These are phyloP conservation scores for Colletotrichum truncatum DNA, from an alignment of 2,329 filamentous ascomycete genomes.

Conservation along the genomic window DNA sequence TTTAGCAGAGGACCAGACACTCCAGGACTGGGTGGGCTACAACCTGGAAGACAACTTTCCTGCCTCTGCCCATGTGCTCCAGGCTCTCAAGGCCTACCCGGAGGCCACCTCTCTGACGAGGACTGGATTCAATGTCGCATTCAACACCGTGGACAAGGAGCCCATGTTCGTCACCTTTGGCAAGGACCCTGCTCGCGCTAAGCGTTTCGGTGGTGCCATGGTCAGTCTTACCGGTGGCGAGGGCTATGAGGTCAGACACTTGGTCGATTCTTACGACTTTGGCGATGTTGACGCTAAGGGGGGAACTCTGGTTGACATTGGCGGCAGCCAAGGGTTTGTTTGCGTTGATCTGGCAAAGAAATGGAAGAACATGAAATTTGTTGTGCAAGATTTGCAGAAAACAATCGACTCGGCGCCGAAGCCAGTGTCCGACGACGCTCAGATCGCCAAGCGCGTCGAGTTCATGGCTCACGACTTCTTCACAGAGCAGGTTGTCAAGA, in stretches of 20 bases:
- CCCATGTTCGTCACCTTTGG: constrained; percentile 64
- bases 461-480: constrained; percentile 34
- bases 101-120: constrained; percentile 57
- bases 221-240: constrained; percentile 62
- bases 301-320: constrained; percentile 66
- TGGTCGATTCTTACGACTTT: constrained; percentile 65
- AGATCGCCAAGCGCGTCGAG: constrained; percentile 22
- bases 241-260: constrained; percentile 62
- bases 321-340: constrained; percentile 67
- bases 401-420: constrained; percentile 30
- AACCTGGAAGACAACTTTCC: constrained; percentile 63
- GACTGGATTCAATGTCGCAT: constrained; percentile 61
- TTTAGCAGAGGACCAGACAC: constrained; percentile 55
- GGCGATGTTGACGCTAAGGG: constrained; percentile 50
- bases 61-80: constrained; percentile 55
- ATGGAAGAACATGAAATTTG: constrained; percentile 48
- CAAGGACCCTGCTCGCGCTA: constrained; percentile 55
- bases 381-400: constrained; percentile 42
- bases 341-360: constrained; percentile 61
- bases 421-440: constrained; percentile 23
- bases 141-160: constrained; percentile 58
- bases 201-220: constrained; percentile 65
- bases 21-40: constrained; percentile 65
- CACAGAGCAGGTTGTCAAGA: constrained; percentile 25
- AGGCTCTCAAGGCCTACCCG: constrained; percentile 54